A percentile compares a stretch with the other conserved stretches of the same genome.
These are phyloP conservation scores for Tagetes patula DNA, from an alignment of 129 eudicot genomes.

Conservation along the genomic window DNA sequence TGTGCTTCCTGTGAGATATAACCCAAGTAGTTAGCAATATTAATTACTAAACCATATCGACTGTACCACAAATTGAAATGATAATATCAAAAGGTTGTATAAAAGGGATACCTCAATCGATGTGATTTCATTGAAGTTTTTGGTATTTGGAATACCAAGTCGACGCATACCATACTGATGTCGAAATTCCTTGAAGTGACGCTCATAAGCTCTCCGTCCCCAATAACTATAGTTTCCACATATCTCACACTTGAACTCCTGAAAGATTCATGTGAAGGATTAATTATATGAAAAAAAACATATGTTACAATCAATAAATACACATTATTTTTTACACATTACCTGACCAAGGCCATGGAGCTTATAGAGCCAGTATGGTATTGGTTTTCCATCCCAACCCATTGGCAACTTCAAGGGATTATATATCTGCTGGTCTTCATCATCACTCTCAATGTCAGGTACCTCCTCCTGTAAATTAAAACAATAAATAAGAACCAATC, in stretches of 20 bases:
- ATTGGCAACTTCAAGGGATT: slow-evolving; percentile 95
- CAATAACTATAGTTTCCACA: slow-evolving; percentile 97
- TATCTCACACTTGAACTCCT: slow-evolving; percentile 98
- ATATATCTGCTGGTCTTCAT: slow-evolving; percentile 84
- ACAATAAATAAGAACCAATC: neutral
- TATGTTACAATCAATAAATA: neutral
- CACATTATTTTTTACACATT: neutral
- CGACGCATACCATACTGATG: slow-evolving; percentile 99
- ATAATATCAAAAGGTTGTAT: neutral
- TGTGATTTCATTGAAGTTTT: slow-evolving; percentile 91
- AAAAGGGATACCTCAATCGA: slow-evolving; percentile 67
- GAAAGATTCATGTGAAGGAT: slow-evolving; percentile 22
- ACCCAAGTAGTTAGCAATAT: neutral
- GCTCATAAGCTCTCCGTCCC: slow-evolving; percentile 98
- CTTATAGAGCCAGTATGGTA: slow-evolving; percentile 97
- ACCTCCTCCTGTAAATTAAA: slow-evolving; percentile 65
- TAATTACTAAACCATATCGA: neutral
- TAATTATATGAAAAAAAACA: neutral
- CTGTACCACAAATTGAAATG: neutral
- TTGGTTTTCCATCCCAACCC: slow-evolving; percentile 99
- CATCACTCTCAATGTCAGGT: slow-evolving; percentile 93
- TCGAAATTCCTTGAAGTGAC: slow-evolving; percentile 96
- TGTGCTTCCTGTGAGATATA: slow-evolving; percentile 67
- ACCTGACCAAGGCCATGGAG: slow-evolving; percentile 75
- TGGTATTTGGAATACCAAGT: slow-evolving; percentile 97